Evolutionary conservation across 164 flowering plant species (phyloP), one percentile per base, ranked within the genome.

Genomic region (Nymphaea colorata): DNA sequence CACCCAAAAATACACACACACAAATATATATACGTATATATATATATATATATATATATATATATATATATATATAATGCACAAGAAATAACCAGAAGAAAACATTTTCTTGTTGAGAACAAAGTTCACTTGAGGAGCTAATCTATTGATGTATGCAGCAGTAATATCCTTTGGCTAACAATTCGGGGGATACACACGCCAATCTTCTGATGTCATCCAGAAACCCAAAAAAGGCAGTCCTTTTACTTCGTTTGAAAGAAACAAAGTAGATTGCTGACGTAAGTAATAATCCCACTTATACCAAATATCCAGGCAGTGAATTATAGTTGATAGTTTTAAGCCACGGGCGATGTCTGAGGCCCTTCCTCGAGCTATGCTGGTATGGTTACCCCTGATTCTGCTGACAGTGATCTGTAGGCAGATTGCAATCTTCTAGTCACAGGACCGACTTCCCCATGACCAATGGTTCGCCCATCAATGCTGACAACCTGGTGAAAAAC

Each of bases 401-500:
- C 82, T 36, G 96, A 82, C 65, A 90, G 73, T 41, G 67, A 79
- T 66, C 81, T 84, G 78, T 83, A 94, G 43, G 84, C 88, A 68
- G 74, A 72, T 69, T 94, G 99, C 73, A 94, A 25, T 53, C 75
- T 77, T 68, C 70, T 81, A n/a, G 96, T 90, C 44, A 91, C 77
- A 14, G 90, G 86, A 44, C 99, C 99, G 4, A 94, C 96, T 78
- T 81, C 44, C 67, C 99, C 98, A 74, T 87, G 72, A 17, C 99
- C 99, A 62, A 92, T 70, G 42, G 79, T 64, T 44, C 96, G 91
- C 17, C 98, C 96, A 70, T 91, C 96, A 14, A 91, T 87, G 80
- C 82, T 83, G 71, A 87, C 79, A 53, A 88, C 98, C 96, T 93
- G 78, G 59, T 18, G 69, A 67, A 55, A 65, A 14, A 47, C 55